Percentiles rank a stretch among this genome's conserved stretches.
These are phyloP conservation scores for Pichia sp. DNA, from an alignment of 1,139 yeast species.

Conservation along the genomic window DNA sequence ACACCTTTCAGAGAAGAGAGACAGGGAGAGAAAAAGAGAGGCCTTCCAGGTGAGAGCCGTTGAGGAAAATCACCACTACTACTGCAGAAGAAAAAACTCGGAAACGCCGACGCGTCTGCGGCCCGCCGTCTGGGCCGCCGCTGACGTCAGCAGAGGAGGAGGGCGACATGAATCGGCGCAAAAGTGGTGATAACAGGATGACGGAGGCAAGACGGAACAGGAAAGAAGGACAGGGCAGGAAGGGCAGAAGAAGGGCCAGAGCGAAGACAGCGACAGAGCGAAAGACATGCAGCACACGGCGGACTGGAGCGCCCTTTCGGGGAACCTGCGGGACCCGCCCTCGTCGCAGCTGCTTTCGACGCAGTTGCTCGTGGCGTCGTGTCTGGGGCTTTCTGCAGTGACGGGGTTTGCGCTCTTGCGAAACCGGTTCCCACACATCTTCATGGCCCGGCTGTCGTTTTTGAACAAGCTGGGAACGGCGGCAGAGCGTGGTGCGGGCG, in stretches of 20 bases:
- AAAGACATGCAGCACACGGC: too few relatives aligned
- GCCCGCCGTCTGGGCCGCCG: too few relatives aligned
- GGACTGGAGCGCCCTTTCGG: conserved; percentile 10
- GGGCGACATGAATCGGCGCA: not conserved
- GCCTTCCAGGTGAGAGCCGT: not conserved
- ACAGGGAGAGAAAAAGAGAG: not conserved
- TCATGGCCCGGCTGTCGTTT: conserved; percentile 37
- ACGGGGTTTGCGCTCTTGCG: conserved; percentile 42
- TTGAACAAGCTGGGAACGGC: conserved; percentile 13
- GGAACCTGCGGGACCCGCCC: conserved; percentile 31
- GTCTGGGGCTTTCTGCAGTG: conserved; percentile 44
- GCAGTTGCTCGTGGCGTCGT: conserved; percentile 42
- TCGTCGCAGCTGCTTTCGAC: conserved; percentile 31
- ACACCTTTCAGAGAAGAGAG: not conserved
- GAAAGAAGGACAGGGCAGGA: too few relatives aligned
- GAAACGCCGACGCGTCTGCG: not conserved
- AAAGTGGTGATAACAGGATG: too few relatives aligned
- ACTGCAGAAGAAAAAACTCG: not conserved
- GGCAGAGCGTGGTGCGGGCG: not conserved
- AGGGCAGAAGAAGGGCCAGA: too few relatives aligned
- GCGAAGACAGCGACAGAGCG: too few relatives aligned
- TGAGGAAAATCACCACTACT: not conserved
- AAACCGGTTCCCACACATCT: conserved; percentile 49
- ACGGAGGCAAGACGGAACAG: too few relatives aligned
- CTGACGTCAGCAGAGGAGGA: too few relatives aligned